Evolutionary conservation across 148 eudicot genomes (phyloP), one percentile per base, ranked within the genome.

Genomic region (Camellia japonica): DNA sequence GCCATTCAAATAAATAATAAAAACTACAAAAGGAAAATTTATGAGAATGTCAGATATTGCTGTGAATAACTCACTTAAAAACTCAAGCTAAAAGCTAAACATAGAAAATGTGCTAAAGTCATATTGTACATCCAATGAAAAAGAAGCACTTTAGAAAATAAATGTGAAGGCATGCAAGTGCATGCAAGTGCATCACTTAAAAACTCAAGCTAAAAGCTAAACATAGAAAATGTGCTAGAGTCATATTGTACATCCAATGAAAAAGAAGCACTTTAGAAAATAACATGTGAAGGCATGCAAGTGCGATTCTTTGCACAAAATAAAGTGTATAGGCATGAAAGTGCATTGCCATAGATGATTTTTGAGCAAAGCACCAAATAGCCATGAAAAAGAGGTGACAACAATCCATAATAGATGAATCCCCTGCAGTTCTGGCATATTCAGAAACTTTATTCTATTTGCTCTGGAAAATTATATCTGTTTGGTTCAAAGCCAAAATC

Each of bases 1-100:
- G 93, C 92, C 97, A 92, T 92, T 81, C 10, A 49, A 68, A 66
- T 41, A 74, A 56, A 41, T 43, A 20, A 58, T 23, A 65, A 54
- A 30, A 47, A 46, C 75, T 82, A 38, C 52, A 58, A 47, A 23
- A 75, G 44, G 12, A 51, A 47, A 66, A 73, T 7, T 3, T 49
- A 16, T 20, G 2, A 41, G 10, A 69, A 55, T 3, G 54, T 54
- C 41, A 68, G 65, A 54, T 78, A 68, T 55, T 51, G 2, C 73
- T 1, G 20, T 12, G 14, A 69, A 68, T 79, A 19, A 23, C 12
- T 7, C 44, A 16, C 11, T 23, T 11, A 75, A 75, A 51, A 59
- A 75, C 2, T 7, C 8, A 38, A 2, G 19, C n/a, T 12, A 2
- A 74, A 14, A 55, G 6, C 65, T 41, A n/a, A 55, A 59, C 49